A percentile compares a stretch with the other conserved stretches of the same genome.
These are phyloP conservation scores for Psidium friedrichsthalianum DNA, from an alignment of 345 rosid species.

Conservation along the genomic window DNA sequence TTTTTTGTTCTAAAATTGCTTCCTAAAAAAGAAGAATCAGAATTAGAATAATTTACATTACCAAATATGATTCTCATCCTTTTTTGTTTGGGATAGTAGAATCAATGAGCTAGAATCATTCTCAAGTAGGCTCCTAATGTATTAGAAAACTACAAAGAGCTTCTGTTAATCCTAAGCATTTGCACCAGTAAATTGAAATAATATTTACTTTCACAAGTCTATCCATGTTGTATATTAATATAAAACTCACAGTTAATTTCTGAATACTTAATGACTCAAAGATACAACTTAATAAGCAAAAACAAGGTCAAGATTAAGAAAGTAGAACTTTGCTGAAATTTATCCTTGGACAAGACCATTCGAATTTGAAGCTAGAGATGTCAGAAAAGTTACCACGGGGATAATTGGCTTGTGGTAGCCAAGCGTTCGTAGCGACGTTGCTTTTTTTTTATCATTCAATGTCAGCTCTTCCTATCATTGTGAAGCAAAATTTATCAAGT, in stretches of 20 bases:
- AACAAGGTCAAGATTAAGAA: not conserved
- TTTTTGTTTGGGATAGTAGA: too few relatives aligned
- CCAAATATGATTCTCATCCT: too few relatives aligned
- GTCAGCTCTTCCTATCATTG: slow-evolving; percentile 12
- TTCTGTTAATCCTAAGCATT: not conserved
- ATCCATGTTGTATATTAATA: not conserved
- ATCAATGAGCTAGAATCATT: too few relatives aligned
- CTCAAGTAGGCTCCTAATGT: too few relatives aligned
- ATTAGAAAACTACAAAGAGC: not conserved
- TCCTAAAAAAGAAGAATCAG: too few relatives aligned
- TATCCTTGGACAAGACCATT: not conserved
- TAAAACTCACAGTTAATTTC: not conserved
- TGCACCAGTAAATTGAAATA: not conserved
- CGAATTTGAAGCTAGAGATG: too few relatives aligned
- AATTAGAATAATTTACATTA: too few relatives aligned
- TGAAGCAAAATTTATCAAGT: slow-evolving; percentile 9
- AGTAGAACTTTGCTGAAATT: not conserved
- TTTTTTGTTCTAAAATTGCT: too few relatives aligned
- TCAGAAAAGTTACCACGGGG: too few relatives aligned
- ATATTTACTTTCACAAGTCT: not conserved
- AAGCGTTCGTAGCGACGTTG: not conserved
- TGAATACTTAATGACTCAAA: not conserved
- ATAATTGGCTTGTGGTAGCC: too few relatives aligned
- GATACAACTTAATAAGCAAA: not conserved
- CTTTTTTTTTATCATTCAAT: slow-evolving; percentile 15